Percentiles rank a stretch among this genome's conserved stretches.
phyloP scores from a whole-genome alignment of 2,329 filamentous ascomycete species.

The Colletotrichum sp. region DNA sequence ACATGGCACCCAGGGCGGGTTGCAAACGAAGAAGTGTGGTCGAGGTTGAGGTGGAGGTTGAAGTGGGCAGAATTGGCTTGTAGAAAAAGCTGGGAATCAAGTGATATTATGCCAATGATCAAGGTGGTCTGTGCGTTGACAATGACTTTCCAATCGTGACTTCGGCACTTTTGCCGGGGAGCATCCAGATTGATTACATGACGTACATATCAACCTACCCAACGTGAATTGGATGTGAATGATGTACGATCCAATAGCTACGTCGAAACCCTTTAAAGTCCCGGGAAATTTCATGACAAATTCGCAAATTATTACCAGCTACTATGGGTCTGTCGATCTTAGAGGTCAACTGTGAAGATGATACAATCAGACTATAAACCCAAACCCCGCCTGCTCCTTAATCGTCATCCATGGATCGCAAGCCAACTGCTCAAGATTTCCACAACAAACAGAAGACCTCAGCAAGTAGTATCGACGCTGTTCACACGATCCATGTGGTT shows the following conservation, averaged over 20 bases:
- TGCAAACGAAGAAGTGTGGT: background rate
- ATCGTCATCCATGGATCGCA: background rate
- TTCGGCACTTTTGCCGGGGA: background rate
- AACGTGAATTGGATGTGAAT: background rate
- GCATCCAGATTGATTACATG: background rate
- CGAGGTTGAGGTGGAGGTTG: background rate
- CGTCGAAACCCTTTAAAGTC: background rate
- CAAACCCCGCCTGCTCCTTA: background rate
- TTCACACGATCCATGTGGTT: background rate
- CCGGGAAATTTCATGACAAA: fast-evolving
- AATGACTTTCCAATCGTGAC: background rate
- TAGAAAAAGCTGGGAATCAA: background rate
- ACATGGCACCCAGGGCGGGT: background rate
- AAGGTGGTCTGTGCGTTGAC: background rate
- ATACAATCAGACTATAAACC: background rate
- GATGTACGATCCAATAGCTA: background rate
- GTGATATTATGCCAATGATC: background rate
- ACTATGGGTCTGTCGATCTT: background rate
- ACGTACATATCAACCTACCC: background rate
- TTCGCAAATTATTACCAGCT: background rate
- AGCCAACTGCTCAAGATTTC: background rate
- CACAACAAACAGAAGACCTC: background rate
- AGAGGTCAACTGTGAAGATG: background rate
- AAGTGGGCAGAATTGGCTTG: background rate
- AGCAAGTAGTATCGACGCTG: background rate